Evolutionary conservation across 1,284 basidiomycete genomes (phyloP).

Genomic region (Rhodofomes roseus): DNA sequence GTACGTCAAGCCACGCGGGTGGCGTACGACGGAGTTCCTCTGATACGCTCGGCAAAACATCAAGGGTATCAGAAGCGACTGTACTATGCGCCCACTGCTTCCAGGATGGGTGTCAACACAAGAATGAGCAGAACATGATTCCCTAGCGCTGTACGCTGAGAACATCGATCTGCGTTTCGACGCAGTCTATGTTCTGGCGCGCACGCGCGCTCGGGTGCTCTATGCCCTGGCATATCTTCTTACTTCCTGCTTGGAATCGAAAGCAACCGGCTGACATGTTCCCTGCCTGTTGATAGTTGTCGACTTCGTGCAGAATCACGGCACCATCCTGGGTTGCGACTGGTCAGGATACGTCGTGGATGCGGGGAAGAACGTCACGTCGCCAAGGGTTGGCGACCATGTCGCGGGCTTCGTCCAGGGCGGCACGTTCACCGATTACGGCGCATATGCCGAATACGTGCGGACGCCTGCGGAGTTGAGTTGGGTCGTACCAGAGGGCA

Average conservation of each 20-base stretch:
- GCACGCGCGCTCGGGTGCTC: not conserved
- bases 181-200: not conserved
- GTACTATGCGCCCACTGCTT: not conserved
- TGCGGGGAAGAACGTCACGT: slow-evolving; percentile 18
- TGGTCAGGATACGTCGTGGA: slow-evolving; percentile 21
- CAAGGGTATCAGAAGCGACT: not conserved
- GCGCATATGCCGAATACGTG: slow-evolving; percentile 39
- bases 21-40: not conserved
- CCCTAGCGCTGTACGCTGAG: not conserved
- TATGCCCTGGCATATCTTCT: not conserved
- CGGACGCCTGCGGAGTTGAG: slow-evolving; percentile 27
- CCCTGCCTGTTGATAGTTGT: slow-evolving; percentile 12
- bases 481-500: slow-evolving; percentile 29
- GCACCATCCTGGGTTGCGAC: slow-evolving; percentile 23
- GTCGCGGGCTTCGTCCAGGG: slow-evolving; percentile 24
- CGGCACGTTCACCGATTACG: slow-evolving; percentile 24
- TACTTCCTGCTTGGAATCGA: not conserved
- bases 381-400: slow-evolving; percentile 18
- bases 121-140: not conserved
- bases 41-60: not conserved
- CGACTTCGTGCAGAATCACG: slow-evolving; percentile 9
- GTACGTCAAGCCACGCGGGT: not conserved
- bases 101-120: not conserved
- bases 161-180: not conserved
- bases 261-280: not conserved